Base-by-base conservation (phyloP, 257 asterid genomes). In the Linaria vulgaris region DNA sequence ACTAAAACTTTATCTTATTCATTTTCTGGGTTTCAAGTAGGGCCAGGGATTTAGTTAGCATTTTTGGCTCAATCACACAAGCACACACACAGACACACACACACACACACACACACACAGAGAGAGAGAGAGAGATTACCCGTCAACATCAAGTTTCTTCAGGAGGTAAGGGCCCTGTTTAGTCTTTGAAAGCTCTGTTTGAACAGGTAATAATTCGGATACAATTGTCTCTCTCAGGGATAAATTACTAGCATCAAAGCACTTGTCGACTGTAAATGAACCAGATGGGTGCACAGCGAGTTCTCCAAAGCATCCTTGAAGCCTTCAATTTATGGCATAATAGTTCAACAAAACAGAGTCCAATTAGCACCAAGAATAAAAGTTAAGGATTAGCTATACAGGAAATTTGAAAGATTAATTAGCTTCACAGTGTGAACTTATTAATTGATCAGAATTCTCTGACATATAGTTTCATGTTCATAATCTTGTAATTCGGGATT, bases 121-220 rank as follows among this genome's bases (percentile, higher is more conserved):
- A 47, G 16, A 4, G 49, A 9, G 67, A 19, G 46, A 54, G 58
- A 27, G 61, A 34, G 63, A 84, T 78, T 82, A 94, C 99, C 97
- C 95, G 62, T 84, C 97, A 50, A 90, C 86, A 62, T 90, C 97
- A 59, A 94, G 89, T 68, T 83, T 94, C 84, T 84, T 85, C 82
- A 85, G 70, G 53, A 90, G 81, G 72, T 85, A 90, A n/a, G 99
- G 97, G 14, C 97, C 99, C 79, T 90, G 99, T 74, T 72, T 90
- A 66, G 88, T 81, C 83, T 82, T 87, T 52, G 86, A 80, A 19
- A 94, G 83, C 74, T 85, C 96, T 61, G 88, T 22, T 78, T 80
- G 90, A 60, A 84, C 69, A 23, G 88, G 78, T 72, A 82, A 25
- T 53, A 94, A 69, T 74, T 90, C 97, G 6, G 89, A 84, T 57